Percentiles rank a stretch among this genome's conserved stretches.
phyloP scores from a whole-genome alignment of 2,329 filamentous ascomycete species.

The Elsinoe australis region DNA sequence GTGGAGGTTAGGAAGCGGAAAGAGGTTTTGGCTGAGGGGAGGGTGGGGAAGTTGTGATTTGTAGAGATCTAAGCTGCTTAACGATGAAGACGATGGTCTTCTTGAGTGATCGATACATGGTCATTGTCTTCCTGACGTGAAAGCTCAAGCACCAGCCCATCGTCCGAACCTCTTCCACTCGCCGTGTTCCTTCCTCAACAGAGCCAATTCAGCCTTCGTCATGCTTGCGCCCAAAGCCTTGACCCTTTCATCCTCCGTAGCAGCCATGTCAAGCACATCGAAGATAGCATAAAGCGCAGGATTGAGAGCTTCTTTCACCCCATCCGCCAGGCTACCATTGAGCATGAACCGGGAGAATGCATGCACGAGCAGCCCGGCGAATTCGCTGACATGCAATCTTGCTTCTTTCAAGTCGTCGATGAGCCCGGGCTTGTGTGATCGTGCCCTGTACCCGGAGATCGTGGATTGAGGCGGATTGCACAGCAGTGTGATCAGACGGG shows the following conservation, averaged over 20 bases:
- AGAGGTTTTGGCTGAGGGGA: conserved; percentile 46
- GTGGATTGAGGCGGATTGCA: conserved; percentile 55
- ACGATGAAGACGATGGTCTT: too few relatives aligned
- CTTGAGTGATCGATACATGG: too few relatives aligned
- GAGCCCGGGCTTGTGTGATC: conserved; percentile 34
- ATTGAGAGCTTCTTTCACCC: conserved; percentile 46
- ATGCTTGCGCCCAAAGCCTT: conserved; percentile 45
- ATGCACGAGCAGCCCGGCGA: conserved; percentile 51
- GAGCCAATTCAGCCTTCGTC: conserved; percentile 44
- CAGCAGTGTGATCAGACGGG: conserved; percentile 51
- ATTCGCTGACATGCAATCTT: conserved; percentile 50
- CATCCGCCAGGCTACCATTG: conserved; percentile 40
- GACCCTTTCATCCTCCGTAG: conserved; percentile 39
- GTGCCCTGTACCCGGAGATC: conserved; percentile 36
- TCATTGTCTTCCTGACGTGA: not conserved
- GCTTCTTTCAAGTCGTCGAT: conserved; percentile 54
- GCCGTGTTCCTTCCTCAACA: conserved; percentile 48
- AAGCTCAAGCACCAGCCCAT: conserved; percentile 22
- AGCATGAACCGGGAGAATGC: conserved; percentile 50
- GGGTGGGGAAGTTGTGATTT: conserved; percentile 29
- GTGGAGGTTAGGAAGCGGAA: conserved; percentile 43
- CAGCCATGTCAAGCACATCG: conserved; percentile 40
- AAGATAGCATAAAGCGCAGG: conserved; percentile 48
- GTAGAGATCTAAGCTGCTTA: too few relatives aligned
- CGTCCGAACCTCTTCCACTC: conserved; percentile 38